These are phyloP conservation scores for Aspergillus tanneri DNA, from an alignment of 2,329 filamentous ascomycete genomes.

Conservation along the genomic window DNA sequence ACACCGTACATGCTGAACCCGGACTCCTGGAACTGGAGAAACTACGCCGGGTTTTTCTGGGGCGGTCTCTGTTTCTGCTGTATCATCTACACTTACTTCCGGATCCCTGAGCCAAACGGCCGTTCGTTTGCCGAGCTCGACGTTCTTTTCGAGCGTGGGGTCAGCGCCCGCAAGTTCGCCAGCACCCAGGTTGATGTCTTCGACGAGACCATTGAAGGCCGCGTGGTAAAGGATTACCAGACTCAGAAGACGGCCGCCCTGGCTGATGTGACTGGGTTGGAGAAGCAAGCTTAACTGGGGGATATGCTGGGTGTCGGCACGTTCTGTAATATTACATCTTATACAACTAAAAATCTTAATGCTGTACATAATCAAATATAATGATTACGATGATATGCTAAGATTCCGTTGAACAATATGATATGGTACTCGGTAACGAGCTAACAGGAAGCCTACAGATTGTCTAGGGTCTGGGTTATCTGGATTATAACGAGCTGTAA, in stretches of 20 bases:
- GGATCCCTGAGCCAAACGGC: constrained; percentile 75
- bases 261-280: constrained; percentile 55
- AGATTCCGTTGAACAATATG: not conserved
- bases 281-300: constrained; percentile 38
- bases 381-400: not conserved
- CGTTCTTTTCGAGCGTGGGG: constrained; percentile 71
- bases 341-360: constrained; percentile 12
- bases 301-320: not conserved
- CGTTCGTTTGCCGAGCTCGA: constrained; percentile 85
- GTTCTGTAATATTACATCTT: constrained; percentile 10
- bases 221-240: constrained; percentile 31
- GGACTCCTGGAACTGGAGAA: constrained; percentile 80
- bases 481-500: too few species aligned
- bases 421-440: not conserved
- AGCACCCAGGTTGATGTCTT: constrained; percentile 58
- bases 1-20: constrained; percentile 95
- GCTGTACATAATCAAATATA: constrained; percentile 21
- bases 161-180: constrained; percentile 72
- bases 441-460: not conserved
- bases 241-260: constrained; percentile 51
- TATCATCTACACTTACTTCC: constrained; percentile 78
- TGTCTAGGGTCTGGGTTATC: too few species aligned
- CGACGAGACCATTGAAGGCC: constrained; percentile 36
- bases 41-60: constrained; percentile 88
- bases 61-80: constrained; percentile 76